Base-by-base conservation (phyloP, 2,329 filamentous ascomycete genomes). In the Fusarium sp. region DNA sequence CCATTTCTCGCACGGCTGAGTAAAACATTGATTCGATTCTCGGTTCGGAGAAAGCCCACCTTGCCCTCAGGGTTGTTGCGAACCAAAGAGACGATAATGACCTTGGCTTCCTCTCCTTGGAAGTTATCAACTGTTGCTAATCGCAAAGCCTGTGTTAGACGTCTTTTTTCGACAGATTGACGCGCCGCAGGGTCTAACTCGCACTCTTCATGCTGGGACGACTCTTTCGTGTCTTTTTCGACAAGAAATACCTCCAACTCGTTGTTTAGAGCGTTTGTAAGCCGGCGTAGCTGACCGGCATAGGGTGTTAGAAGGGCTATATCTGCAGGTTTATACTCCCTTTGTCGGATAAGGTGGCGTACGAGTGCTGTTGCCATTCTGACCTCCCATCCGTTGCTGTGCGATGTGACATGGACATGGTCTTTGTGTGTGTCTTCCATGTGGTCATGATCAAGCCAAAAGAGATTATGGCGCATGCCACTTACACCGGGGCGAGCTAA, bases 71-170 rank as follows among this genome's bases (percentile, higher is more conserved):
- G 64, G 68, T 95, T 95, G 78, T 91, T 92, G 40, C 92, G 86
- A 0, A 93, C 91, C 0, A 95, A 80, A 0, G 90, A 92, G 0
- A 94, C 81, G 4, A 95, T 81, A 1, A 95, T 82, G 10, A 95
- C 81, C 52, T 92, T 90, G 3, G 88, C 89, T 72, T 95, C 91
- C 73, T 95, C 91, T 0, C 92, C 92, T 71, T 95, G 91, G 57
- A 93, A 94, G 67, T 94, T 94, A 75, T 93, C 90, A 0, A 93
- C 86, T 0, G 90, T 93, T 0, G 90, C 89, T 0, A 91, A 77
- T 6, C 87, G 80, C 4, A 91, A 75, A 2, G 80, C 81, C 24
- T 86, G 79, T 0, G 84, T 72, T 0, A 90, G 78, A 0, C 79
- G 82, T 6, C 79, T 71, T 38, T 75, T 75, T 14, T 56, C 45